Percentiles rank a stretch among this genome's conserved stretches.
Evolutionary conservation across 495 filamentous ascomycete genomes (phyloP).

Genomic region (Aspergillus nanangensis): DNA sequence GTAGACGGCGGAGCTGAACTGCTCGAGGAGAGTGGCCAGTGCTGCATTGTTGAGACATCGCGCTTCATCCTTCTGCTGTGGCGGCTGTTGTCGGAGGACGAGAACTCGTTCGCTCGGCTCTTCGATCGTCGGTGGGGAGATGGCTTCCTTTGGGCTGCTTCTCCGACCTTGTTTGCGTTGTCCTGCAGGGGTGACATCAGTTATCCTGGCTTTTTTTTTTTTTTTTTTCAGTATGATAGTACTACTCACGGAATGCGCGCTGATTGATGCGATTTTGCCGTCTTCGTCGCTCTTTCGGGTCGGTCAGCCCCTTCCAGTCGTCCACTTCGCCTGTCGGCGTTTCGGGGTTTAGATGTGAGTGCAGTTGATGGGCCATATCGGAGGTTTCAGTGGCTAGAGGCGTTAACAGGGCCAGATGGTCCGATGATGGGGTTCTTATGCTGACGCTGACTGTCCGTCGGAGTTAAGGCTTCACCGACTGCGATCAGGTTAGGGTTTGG

Average conservation of each 20-base stretch:
- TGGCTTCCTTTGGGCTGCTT: too few relatives aligned
- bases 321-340: constrained; percentile 18
- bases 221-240: not conserved
- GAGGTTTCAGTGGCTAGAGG: too few relatives aligned
- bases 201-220: constrained; percentile 1
- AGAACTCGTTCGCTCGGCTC: too few relatives aligned
- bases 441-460: too few relatives aligned
- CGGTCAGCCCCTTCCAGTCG: constrained; percentile 35
- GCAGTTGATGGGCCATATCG: not conserved
- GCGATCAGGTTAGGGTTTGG: not conserved
- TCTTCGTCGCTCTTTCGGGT: constrained; percentile 33
- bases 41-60: too few relatives aligned
- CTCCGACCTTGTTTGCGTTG: constrained; percentile 16
- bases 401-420: too few relatives aligned
- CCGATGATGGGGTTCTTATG: not conserved
- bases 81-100: not conserved
- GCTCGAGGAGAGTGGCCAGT: constrained; percentile 10
- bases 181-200: constrained; percentile 4
- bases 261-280: constrained; percentile 44
- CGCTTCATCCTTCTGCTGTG: too few relatives aligned
- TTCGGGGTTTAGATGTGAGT: not conserved
- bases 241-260: constrained; percentile 33
- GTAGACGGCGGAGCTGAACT: constrained; percentile 24
- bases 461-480: not conserved
- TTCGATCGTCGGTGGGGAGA: too few relatives aligned